Percentiles rank a stretch among this genome's conserved stretches.
Evolutionary conservation across 164 flowering plant species (phyloP).

Genomic region (Buxus sempervirens): DNA sequence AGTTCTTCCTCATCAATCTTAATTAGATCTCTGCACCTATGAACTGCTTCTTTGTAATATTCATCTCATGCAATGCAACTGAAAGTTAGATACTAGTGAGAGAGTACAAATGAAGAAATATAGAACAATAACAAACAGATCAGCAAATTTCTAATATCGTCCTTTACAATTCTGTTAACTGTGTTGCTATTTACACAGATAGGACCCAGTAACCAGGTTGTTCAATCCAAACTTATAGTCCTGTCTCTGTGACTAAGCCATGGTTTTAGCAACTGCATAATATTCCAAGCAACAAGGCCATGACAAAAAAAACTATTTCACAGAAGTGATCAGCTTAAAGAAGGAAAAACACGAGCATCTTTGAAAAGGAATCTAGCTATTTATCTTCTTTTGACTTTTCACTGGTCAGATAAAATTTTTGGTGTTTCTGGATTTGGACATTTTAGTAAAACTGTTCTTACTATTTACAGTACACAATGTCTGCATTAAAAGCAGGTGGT

Average conservation of each 20-base stretch:
- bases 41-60: neutral
- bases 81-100: neutral
- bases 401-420: too few relatives aligned
- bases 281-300: too few relatives aligned
- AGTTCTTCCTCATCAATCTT: neutral
- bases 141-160: neutral
- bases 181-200: neutral
- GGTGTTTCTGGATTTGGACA: too few relatives aligned
- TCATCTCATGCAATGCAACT: neutral
- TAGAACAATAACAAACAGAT: neutral
- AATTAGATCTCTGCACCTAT: neutral
- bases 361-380: too few relatives aligned
- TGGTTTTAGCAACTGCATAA: neutral
- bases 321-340: too few relatives aligned
- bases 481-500: too few relatives aligned
- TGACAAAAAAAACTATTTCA: too few relatives aligned
- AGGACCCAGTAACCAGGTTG: neutral
- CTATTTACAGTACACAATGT: too few relatives aligned
- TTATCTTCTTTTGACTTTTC: too few relatives aligned
- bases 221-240: neutral
- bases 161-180: neutral
- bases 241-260: neutral
- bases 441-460: too few relatives aligned
- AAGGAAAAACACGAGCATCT: too few relatives aligned
- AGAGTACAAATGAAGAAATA: too few relatives aligned